Evolutionary conservation across 1,139 yeast genomes (phyloP), one percentile per base, ranked within the genome.

Genomic region (Debaryomycetaceae sp.): DNA sequence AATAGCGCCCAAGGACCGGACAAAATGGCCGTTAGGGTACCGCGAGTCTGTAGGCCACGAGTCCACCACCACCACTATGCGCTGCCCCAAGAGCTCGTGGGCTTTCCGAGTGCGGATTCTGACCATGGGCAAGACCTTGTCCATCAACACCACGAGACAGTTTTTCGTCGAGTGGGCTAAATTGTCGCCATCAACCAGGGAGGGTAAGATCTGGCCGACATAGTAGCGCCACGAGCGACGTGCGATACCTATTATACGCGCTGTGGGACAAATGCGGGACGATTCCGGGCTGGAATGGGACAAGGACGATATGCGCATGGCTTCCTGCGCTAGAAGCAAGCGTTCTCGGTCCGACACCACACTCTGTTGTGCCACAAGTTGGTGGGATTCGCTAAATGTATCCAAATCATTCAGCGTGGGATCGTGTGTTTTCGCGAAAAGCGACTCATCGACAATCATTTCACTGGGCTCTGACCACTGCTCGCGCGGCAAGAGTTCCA

Each of bases 141-240:
- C 97, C 90, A 90, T 78, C 36, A 93, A 69, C 30, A 80, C 66
- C 6, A 90, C 94, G 49, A 90, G 79, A 33, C 93, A 90, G 27
- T 74, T 73, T 46, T 78, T 78, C 13, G 83, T 71, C 4, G 93
- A 70, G 38, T 68, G 65, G 12, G 75, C 72, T 11, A 58, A 52
- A 32, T 62, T 69, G 27, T 68, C 68, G 14, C 60, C 59, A 23
- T 77, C 68, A 1, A 81, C 79, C 3, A 94, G 78, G 22, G 78
- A 70, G 26, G 92, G 81, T 4, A 92, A 81, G 37, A 92, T 70
- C 51, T 87, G 97, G 13, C 98, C 98, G 28, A 90, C 98, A 46
- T 87, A 92, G 42, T 79, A 77, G 52, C 98, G 72, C 98, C 98
- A 92, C 34, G 92, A 83, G 52, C 99, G 73, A 55, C 86, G 79